These are phyloP conservation scores for Bipolaris sorokiniana DNA, from an alignment of 2,329 filamentous ascomycete species.

Conservation along the genomic window DNA sequence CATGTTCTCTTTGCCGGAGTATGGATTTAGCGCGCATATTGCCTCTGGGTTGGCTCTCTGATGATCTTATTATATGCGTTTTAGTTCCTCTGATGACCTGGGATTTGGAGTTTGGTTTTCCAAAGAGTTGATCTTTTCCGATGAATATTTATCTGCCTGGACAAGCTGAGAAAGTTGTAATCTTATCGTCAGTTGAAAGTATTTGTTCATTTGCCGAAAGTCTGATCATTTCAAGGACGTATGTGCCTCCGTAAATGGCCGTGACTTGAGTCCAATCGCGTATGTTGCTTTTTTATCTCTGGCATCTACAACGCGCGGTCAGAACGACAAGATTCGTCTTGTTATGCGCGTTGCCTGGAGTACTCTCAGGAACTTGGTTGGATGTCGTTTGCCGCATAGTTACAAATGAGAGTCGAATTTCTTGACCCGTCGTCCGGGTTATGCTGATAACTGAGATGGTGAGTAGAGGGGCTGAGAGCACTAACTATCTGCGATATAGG, in stretches of 20 bases:
- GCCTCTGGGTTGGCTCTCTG: slow-evolving; percentile 6
- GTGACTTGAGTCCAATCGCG: neutral
- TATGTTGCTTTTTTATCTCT: neutral
- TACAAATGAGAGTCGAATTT: neutral
- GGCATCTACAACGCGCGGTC: neutral
- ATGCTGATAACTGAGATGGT: neutral
- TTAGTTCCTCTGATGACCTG: slow-evolving; percentile 3
- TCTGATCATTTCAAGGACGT: neutral
- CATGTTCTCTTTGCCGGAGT: slow-evolving; percentile 14
- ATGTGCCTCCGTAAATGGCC: neutral
- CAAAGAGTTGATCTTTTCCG: neutral
- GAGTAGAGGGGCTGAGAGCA: slow-evolving; percentile 4
- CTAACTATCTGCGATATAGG: slow-evolving; percentile 1
- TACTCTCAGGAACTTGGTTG: neutral
- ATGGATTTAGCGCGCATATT: slow-evolving; percentile 17
- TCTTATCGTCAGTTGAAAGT: slow-evolving; percentile 5
- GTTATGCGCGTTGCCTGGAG: neutral
- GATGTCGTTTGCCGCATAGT: neutral
- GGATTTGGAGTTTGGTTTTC: slow-evolving; percentile 7
- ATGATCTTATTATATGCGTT: slow-evolving; percentile 7
- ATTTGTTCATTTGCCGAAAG: neutral
- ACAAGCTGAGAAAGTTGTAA: neutral
- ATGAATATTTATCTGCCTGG: neutral
- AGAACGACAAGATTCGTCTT: neutral
- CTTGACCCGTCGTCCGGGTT: neutral